phyloP scores from a whole-genome alignment of 768 basidiomycete species.

The Epithele typhae region DNA sequence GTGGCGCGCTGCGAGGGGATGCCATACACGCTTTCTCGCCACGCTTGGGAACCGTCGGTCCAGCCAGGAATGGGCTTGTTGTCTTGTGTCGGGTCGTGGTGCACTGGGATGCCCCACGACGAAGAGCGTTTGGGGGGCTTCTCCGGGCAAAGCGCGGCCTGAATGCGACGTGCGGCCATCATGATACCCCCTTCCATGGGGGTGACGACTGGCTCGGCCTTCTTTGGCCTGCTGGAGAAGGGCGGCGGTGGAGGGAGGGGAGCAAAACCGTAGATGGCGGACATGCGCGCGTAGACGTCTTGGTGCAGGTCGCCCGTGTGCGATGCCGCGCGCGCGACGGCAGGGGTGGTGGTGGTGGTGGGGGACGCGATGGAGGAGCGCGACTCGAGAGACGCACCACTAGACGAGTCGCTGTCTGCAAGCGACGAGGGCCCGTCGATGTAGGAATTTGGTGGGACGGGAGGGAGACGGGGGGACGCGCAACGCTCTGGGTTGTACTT shows the following conservation, averaged over 20 bases:
- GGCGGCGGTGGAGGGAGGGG: slow-evolving; percentile 52
- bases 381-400: slow-evolving; percentile 25
- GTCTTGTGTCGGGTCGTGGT: slow-evolving; percentile 23
- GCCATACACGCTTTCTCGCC: slow-evolving; percentile 63
- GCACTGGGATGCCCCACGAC: slow-evolving; percentile 25
- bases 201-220: slow-evolving; percentile 14
- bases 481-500: slow-evolving; percentile 40
- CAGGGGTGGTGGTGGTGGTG: slow-evolving; percentile 25
- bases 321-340: slow-evolving; percentile 20
- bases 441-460: slow-evolving; percentile 38
- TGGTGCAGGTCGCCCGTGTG: slow-evolving; percentile 11
- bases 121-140: slow-evolving; percentile 30
- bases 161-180: slow-evolving; percentile 61
- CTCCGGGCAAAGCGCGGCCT: slow-evolving; percentile 39
- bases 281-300: slow-evolving; percentile 35
- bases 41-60: slow-evolving; percentile 63
- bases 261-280: slow-evolving; percentile 41
- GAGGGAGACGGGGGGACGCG: slow-evolving; percentile 33
- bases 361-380: slow-evolving; percentile 30
- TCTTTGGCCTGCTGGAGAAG: slow-evolving; percentile 26
- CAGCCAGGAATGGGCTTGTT: slow-evolving; percentile 53
- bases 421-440: slow-evolving; percentile 24
- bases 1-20: slow-evolving; percentile 38
- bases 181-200: slow-evolving; percentile 57
- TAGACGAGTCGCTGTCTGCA: slow-evolving; percentile 38